A percentile compares a stretch with the other conserved stretches of the same genome.
These are phyloP conservation scores for Coelastrella sp. DNA, from an alignment of 139 green algal genomes.

Conservation along the genomic window DNA sequence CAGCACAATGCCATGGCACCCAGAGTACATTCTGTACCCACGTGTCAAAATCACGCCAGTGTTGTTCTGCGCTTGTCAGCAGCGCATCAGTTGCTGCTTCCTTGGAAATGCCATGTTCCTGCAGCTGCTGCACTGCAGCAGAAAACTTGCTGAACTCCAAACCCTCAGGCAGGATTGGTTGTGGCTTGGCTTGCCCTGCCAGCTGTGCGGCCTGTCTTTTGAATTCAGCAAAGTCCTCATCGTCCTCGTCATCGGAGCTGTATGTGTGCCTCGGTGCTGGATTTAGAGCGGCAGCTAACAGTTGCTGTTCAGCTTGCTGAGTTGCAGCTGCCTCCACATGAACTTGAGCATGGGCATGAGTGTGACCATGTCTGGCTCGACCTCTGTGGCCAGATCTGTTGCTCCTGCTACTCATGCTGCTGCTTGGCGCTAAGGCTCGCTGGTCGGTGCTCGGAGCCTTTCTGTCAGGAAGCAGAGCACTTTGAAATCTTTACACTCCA, in stretches of 20 bases:
- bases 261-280: not conserved
- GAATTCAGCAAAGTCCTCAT: conserved; percentile 38
- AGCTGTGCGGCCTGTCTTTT: conserved; percentile 29
- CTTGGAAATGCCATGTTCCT: not conserved
- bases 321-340: not conserved
- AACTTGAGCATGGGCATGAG: too few relatives aligned
- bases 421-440: too few relatives aligned
- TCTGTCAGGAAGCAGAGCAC: too few relatives aligned
- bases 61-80: conserved; percentile 26
- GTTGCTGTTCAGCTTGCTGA: not conserved
- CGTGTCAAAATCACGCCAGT: not conserved
- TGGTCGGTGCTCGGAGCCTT: too few relatives aligned
- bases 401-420: not conserved
- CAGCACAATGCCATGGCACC: conserved; percentile 2
- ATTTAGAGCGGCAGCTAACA: not conserved
- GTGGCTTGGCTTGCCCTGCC: not conserved
- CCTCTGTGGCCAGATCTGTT: not conserved
- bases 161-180: conserved; percentile 3
- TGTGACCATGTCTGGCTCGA: not conserved
- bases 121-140: conserved; percentile 6
- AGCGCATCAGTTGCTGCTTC: conserved; percentile 31
- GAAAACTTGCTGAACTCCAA: not conserved
- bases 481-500: too few relatives aligned
- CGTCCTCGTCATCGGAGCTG: conserved; percentile 33
- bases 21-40: not conserved